Conservation (phyloP, 441 rosid species). For the Dalechampia spathulata region DNA sequence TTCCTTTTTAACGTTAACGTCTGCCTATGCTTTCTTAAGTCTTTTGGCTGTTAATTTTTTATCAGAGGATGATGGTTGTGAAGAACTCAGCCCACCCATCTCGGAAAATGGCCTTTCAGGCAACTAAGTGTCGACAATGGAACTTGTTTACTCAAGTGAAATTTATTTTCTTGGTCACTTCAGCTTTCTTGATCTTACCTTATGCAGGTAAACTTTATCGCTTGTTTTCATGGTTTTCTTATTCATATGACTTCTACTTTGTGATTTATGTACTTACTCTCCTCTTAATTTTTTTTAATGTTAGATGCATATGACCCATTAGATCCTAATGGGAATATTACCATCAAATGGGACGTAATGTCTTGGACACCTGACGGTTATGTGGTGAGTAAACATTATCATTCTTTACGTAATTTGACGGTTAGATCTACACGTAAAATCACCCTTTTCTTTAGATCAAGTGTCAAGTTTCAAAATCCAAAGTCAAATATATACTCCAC, state of each 20-base stretch:
- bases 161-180: conserved; percentile 19
- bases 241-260: no score
- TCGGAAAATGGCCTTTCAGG: neutral
- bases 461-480: no score
- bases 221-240: no score
- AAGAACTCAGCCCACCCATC: neutral
- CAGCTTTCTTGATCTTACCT: conserved; percentile 25
- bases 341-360: conserved; percentile 71
- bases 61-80: conserved; percentile 16
- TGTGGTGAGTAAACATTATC: conserved; percentile 51
- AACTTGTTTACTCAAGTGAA: conserved; percentile 14
- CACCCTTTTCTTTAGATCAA: no score
- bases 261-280: no score
- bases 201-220: conserved; percentile 32
- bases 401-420: no score
- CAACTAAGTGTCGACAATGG: conserved; percentile 1
- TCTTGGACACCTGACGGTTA: conserved; percentile 75
- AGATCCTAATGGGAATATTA: conserved; percentile 63
- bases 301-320: conserved; percentile 63
- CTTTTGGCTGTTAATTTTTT: conserved; percentile 8
- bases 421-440: no score
- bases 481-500: no score
- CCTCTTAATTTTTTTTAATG: conserved; percentile 5
- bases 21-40: conserved; percentile 6
- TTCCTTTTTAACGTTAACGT: conserved; percentile 18